phyloP scores from a whole-genome alignment of 257 asterid genomes.

The Nicotiana knightiana region DNA sequence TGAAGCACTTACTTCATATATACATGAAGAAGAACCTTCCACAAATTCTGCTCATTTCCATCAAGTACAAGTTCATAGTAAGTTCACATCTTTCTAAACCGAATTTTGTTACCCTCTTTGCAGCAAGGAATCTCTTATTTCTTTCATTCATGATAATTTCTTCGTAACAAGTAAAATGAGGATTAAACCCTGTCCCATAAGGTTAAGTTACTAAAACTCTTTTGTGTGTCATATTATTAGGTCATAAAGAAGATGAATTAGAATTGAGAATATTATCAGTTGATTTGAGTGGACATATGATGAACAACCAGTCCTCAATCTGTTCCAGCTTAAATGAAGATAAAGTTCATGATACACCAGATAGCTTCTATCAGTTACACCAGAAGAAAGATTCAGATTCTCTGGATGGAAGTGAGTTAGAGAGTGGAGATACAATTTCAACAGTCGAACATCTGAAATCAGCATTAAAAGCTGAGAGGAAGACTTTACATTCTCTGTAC shows the following conservation, averaged over 20 bases:
- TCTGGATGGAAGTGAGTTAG: constrained; percentile 83
- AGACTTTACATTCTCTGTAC: constrained; percentile 60
- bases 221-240: constrained; percentile 28
- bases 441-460: constrained; percentile 54
- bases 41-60: constrained; percentile 24
- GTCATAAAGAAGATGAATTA: constrained; percentile 24
- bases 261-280: constrained; percentile 36
- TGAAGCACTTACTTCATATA: constrained; percentile 24
- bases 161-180: neutral
- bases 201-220: neutral
- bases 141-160: no score
- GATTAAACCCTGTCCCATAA: neutral
- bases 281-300: constrained; percentile 26
- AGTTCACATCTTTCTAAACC: neutral
- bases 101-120: neutral
- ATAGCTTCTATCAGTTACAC: constrained; percentile 47
- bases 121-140: neutral
- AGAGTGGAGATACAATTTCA: constrained; percentile 48
- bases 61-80: constrained; percentile 40
- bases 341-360: constrained; percentile 74
- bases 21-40: constrained; percentile 34
- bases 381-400: constrained; percentile 67
- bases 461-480: constrained; percentile 57
- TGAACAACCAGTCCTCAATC: constrained; percentile 21
- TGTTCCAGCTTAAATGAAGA: constrained; percentile 46